Evolutionary conservation across 495 filamentous ascomycete species (phyloP).

Genomic region (Talaromyces proteolyticus): DNA sequence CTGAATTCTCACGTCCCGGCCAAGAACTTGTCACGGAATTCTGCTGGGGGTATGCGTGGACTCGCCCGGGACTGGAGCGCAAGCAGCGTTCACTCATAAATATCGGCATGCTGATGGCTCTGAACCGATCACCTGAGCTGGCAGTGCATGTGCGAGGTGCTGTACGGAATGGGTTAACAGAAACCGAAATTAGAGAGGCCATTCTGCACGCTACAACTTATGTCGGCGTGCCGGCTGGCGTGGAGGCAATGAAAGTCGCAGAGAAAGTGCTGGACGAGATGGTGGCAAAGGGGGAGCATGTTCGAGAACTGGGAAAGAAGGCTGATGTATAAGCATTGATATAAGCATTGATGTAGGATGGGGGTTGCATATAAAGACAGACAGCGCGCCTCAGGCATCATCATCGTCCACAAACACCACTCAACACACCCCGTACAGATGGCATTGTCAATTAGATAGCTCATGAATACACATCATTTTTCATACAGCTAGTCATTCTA

Average conservation of each 20-base stretch:
- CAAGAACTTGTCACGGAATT: conserved; percentile 49
- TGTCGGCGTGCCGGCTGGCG: conserved; percentile 51
- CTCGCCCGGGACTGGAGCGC: conserved; percentile 43
- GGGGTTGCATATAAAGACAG: too few relatives aligned
- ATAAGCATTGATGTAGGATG: too few relatives aligned
- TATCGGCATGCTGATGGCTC: conserved; percentile 48
- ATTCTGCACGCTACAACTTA: conserved; percentile 48
- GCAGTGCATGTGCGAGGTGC: conserved; percentile 48
- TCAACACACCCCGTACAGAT: too few relatives aligned
- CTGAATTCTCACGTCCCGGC: conserved; percentile 40
- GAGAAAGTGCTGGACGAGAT: conserved; percentile 30
- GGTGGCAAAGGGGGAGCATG: conserved; percentile 25
- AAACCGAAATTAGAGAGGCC: conserved; percentile 49
- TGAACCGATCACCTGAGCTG: conserved; percentile 47
- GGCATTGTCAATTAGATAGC: too few relatives aligned
- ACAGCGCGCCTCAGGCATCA: too few relatives aligned
- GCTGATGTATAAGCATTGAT: not conserved
- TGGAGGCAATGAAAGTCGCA: conserved; percentile 41
- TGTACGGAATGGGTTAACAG: conserved; percentile 44
- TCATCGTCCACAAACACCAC: too few relatives aligned
- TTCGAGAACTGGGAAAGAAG: not conserved
- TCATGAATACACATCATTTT: too few relatives aligned
- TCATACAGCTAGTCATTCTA: too few relatives aligned
- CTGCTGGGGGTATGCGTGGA: conserved; percentile 51
- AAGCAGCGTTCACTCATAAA: conserved; percentile 50